Percentiles rank a stretch among this genome's conserved stretches.
Conservation (phyloP, 345 rosid genomes). For the Turritis glabra region DNA sequence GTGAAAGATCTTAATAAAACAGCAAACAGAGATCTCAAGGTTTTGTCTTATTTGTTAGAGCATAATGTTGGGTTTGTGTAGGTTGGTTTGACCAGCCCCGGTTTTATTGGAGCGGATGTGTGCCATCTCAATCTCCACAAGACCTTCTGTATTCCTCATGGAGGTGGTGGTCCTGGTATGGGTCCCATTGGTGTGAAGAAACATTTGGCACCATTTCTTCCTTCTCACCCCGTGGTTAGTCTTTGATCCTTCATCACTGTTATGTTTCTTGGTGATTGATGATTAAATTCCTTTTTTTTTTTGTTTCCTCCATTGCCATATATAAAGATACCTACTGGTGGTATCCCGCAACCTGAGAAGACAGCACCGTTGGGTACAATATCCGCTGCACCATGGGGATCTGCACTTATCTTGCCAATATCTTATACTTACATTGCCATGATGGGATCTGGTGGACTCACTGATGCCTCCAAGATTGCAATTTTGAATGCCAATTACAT, state of each 20-base stretch:
- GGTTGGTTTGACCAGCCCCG: slow-evolving; percentile 99
- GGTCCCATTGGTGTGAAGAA: slow-evolving; percentile 99
- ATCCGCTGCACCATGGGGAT: slow-evolving; percentile 99
- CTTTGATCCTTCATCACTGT: slow-evolving; percentile 17
- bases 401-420: slow-evolving; percentile 95
- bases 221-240: slow-evolving; percentile 97
- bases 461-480: slow-evolving; percentile 95
- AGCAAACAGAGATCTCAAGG: slow-evolving; percentile 77
- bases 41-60: slow-evolving; percentile 87
- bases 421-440: slow-evolving; percentile 93
- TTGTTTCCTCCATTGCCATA: slow-evolving; percentile 8
- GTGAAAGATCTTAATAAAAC: slow-evolving; percentile 73
- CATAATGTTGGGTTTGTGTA: slow-evolving; percentile 36
- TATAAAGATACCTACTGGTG: slow-evolving; percentile 70
- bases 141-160: slow-evolving; percentile 98
- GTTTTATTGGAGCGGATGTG: slow-evolving; percentile 98
- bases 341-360: slow-evolving; percentile 77
- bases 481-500: slow-evolving; percentile 98
- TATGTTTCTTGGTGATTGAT: slow-evolving; percentile 20
- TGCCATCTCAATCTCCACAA: slow-evolving; percentile 99
- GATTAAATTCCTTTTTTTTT: neutral
- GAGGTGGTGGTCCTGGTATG: slow-evolving; percentile 99
- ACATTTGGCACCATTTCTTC: slow-evolving; percentile 93
- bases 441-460: slow-evolving; percentile 98
- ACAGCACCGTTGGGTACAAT: slow-evolving; percentile 81